Evolutionary conservation across 2,329 filamentous ascomycete species (phyloP), one percentile per base, ranked within the genome.

Genomic region (Cladorrhinum sp.): DNA sequence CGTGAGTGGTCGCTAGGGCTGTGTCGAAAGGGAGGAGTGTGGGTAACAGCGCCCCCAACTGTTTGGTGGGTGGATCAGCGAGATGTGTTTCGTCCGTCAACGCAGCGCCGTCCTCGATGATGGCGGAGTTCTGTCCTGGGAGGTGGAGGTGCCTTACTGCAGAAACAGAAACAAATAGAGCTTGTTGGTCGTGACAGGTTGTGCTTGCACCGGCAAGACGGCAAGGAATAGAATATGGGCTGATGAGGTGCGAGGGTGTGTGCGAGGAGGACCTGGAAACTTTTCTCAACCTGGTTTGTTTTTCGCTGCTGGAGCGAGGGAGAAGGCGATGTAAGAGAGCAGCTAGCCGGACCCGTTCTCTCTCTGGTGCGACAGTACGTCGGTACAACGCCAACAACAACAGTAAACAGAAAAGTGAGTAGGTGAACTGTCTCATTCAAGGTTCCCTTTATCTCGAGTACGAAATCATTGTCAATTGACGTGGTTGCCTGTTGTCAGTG

Each of bases 31-130:
- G 32, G 16, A n/a, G n/a, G 41, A 45, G 41, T 45, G 41, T 45
- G 38, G 52, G 52, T 36, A 36, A 55, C 52, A 55, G 52, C 52
- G 38, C 51, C 51, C 51, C 51, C 51, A 54, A 54, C 51, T 54
- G 51, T 36, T 45, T 55, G 52, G 38, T 55, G 52, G 41, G 51
- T 54, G 51, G 51, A 54, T 54, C 51, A 38, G 25, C 10, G 8
- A 54, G 36, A 38, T 38, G 52, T 24, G 52, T 55, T 55, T 55
- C 52, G 52, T 13, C 52, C 32, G 52, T 38, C 16, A 41, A 25
- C 29, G 16, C 52, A 55, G 29, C 52, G 52, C 52, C 52, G 52
- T 55, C 16, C 41, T 45, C n/a, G 41, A 45, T 22, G 41, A 45
- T 45, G 41, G 41, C 41, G 16, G 18, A 45, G 41, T 45, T 45